phyloP scores from a whole-genome alignment of 768 basidiomycete species.

The Termitomyces sp. region DNA sequence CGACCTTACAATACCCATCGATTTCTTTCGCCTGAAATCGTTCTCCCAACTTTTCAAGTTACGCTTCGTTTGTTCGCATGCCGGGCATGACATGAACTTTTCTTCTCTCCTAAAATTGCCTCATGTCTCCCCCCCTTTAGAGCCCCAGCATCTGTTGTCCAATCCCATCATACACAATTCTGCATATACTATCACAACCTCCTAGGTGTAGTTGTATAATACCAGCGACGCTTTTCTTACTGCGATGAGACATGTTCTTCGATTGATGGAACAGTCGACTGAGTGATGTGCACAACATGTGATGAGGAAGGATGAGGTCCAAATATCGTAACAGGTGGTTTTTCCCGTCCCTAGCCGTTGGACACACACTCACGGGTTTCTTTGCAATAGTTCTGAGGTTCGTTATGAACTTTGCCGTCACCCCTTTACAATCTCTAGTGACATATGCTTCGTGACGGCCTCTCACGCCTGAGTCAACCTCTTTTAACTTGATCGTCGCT shows the following conservation, averaged over 20 bases:
- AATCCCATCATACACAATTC: conserved; percentile 2
- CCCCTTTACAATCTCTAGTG: neutral
- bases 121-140: conserved; percentile 11
- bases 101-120: conserved; percentile 10
- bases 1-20: conserved; percentile 16
- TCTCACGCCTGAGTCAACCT: neutral
- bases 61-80: neutral
- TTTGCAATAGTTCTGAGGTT: neutral
- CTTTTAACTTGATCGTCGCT: neutral
- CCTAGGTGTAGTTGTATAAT: conserved; percentile 19
- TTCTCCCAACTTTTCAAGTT: conserved; percentile 7
- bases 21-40: conserved; percentile 10
- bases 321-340: neutral
- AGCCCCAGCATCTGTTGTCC: conserved; percentile 7
- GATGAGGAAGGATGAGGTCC: neutral
- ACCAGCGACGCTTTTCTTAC: conserved; percentile 9
- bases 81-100: conserved; percentile 4
- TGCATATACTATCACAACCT: conserved; percentile 12
- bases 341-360: neutral
- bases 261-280: neutral
- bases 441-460: neutral
- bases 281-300: neutral
- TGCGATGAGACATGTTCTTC: conserved; percentile 5
- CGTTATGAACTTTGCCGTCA: neutral
- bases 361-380: neutral